phyloP scores from a whole-genome alignment of 768 basidiomycete species.

The Trichaptum fuscoviolaceum region DNA sequence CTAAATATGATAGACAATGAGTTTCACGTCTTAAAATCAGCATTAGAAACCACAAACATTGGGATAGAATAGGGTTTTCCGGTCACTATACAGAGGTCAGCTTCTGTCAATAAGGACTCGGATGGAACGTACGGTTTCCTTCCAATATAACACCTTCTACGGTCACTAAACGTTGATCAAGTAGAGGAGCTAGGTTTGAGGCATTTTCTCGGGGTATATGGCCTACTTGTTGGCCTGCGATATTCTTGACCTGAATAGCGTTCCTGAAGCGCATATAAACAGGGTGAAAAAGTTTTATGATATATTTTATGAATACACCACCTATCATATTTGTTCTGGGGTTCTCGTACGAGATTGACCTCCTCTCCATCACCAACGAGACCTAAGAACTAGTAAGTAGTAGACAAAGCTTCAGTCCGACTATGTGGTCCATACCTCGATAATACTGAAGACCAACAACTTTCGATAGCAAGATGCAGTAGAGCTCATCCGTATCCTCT shows the following conservation, averaged over 20 bases:
- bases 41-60: constrained; percentile 42
- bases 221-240: constrained; percentile 68
- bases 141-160: constrained; percentile 69
- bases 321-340: constrained; percentile 65
- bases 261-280: constrained; percentile 38
- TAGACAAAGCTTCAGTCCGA: not conserved
- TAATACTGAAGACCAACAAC: constrained; percentile 88
- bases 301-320: constrained; percentile 25
- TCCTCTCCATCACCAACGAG: constrained; percentile 78
- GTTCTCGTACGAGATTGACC: constrained; percentile 62
- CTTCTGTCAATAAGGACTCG: constrained; percentile 4
- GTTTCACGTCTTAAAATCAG: not conserved
- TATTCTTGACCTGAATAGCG: constrained; percentile 80
- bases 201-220: constrained; percentile 66
- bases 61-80: constrained; percentile 49
- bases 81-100: constrained; percentile 20
- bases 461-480: constrained; percentile 49
- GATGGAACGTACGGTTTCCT: constrained; percentile 52
- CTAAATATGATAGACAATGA: constrained; percentile 27
- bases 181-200: constrained; percentile 56
- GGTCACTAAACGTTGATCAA: constrained; percentile 57
- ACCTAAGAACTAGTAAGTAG: constrained; percentile 34
- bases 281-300: too few relatives aligned
- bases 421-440: constrained; percentile 36
- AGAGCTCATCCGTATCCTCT: constrained; percentile 62